A percentile compares a stretch with the other conserved stretches of the same genome.
Evolutionary conservation across 768 basidiomycete species (phyloP).

Genomic region (Psilocybe azurescens): DNA sequence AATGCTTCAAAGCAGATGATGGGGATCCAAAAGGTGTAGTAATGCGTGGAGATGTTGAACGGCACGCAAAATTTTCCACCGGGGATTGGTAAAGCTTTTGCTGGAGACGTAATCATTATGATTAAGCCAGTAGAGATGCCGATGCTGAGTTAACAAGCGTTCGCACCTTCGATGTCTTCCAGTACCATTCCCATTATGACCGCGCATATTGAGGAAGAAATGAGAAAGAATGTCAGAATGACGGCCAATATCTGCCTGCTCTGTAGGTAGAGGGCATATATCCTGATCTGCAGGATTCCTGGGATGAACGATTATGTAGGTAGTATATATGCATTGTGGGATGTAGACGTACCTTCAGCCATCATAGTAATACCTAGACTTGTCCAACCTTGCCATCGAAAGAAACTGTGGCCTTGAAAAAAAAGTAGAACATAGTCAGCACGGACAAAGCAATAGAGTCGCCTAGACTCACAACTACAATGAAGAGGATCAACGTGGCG

Average conservation of each 20-base stretch:
- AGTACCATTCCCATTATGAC: neutral
- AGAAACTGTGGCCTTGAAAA: neutral
- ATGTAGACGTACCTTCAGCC: neutral
- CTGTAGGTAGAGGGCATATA: neutral
- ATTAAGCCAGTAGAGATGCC: no score
- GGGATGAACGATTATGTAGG: neutral
- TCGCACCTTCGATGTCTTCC: neutral
- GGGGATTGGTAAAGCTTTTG: neutral
- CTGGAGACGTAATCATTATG: neutral
- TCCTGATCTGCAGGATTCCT: slow-evolving; percentile 5
- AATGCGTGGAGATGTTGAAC: neutral
- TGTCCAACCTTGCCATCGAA: slow-evolving; percentile 2
- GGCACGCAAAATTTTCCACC: neutral
- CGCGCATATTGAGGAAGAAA: neutral
- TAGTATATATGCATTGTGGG: neutral
- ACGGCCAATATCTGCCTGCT: neutral
- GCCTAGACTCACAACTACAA: neutral
- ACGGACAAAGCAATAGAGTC: neutral
- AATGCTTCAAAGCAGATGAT: neutral
- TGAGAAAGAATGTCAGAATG: neutral
- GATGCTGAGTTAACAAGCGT: no score
- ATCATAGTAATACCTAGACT: neutral
- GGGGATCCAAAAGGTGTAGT: slow-evolving; percentile 3
- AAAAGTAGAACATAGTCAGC: neutral
- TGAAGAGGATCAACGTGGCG: neutral